These are phyloP conservation scores for Spathaspora passalidarum DNA, from an alignment of 805 yeast genomes.

Conservation along the genomic window DNA sequence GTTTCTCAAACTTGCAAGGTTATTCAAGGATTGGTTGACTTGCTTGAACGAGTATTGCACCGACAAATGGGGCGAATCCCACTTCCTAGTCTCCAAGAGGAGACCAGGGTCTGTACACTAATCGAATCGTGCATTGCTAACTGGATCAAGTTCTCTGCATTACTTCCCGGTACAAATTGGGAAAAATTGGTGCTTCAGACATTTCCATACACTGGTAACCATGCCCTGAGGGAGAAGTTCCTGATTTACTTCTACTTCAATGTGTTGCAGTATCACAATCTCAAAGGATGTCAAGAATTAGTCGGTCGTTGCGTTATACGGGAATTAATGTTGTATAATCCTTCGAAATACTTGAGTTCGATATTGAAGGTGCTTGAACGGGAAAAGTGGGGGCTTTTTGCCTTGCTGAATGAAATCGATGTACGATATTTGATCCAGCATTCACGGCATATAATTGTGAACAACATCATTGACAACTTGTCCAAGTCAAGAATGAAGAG, in stretches of 20 bases:
- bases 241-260: conserved; percentile 24
- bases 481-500: conserved; percentile 4
- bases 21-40: background rate
- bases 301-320: conserved; percentile 20
- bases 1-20: background rate
- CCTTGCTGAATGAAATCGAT: conserved; percentile 14
- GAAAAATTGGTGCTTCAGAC: conserved; percentile 33
- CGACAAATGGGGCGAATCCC: conserved; percentile 37
- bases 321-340: conserved; percentile 21
- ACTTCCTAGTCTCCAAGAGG: conserved; percentile 19
- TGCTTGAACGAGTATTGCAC: conserved; percentile 13
- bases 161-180: conserved; percentile 27
- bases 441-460: conserved; percentile 17
- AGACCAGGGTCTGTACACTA: conserved; percentile 15
- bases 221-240: conserved; percentile 33
- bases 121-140: conserved; percentile 27
- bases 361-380: conserved; percentile 18
- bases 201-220: conserved; percentile 39
- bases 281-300: conserved; percentile 20
- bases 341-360: conserved; percentile 24
- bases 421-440: conserved; percentile 15
- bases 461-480: conserved; percentile 18
- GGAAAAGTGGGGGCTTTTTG: conserved; percentile 15
- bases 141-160: conserved; percentile 25
- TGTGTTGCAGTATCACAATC: conserved; percentile 18